Percentiles rank a stretch among this genome's conserved stretches.
Evolutionary conservation across 73 alveolate genomes (phyloP).

Genomic region (Paramecium primaurelia): DNA sequence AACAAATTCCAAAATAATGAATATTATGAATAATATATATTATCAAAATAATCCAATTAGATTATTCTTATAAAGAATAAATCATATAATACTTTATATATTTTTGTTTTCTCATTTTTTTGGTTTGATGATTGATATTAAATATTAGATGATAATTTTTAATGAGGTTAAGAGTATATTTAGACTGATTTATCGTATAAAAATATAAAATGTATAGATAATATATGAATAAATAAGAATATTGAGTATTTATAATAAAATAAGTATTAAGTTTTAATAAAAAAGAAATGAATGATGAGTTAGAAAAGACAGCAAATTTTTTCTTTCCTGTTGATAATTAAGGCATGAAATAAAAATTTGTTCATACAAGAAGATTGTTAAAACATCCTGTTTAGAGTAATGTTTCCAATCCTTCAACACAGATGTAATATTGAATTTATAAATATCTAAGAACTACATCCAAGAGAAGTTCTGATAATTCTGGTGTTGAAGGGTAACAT

Average conservation of each 20-base stretch:
- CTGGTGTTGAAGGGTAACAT: background rate
- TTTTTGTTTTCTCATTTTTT: too few species aligned
- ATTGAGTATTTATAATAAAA: background rate
- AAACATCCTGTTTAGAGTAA: background rate
- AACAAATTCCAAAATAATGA: constrained; percentile 8
- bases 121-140: too few species aligned
- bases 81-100: too few species aligned
- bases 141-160: too few species aligned
- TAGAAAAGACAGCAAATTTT: constrained; percentile 36
- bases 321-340: background rate
- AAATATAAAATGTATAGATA: too few species aligned
- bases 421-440: background rate
- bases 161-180: background rate
- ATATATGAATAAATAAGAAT: background rate
- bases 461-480: background rate
- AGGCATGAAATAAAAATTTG: background rate
- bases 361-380: background rate
- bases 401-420: background rate
- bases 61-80: background rate
- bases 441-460: constrained; percentile 4
- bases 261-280: background rate
- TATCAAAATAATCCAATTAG: constrained; percentile 24
- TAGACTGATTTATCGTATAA: background rate
- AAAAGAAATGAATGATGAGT: background rate
- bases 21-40: background rate